Conservation (phyloP, 345 rosid genomes). For the Psidium friedrichsthalianum region DNA sequence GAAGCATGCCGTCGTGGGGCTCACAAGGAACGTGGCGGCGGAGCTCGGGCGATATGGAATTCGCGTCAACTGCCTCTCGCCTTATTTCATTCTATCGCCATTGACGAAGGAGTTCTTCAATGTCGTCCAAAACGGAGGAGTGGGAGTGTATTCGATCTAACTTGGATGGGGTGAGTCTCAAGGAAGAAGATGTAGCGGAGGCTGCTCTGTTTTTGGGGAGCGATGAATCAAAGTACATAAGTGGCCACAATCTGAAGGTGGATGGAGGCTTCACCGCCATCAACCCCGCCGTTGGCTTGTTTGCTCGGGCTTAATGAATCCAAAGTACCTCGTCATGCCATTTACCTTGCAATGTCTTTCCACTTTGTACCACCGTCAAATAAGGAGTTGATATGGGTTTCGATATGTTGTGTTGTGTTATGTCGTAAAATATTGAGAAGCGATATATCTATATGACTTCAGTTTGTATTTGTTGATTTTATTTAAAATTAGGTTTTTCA, state of each 20-base stretch:
- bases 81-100: not conserved
- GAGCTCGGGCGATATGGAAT: constrained; percentile 9
- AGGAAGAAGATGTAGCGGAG: not conserved
- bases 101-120: too few relatives aligned
- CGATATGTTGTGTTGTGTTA: too few relatives aligned
- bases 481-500: too few relatives aligned
- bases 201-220: too few relatives aligned
- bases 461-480: too few relatives aligned
- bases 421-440: too few relatives aligned
- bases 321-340: not conserved
- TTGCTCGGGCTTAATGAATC: not conserved
- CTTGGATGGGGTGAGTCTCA: not conserved
- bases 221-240: not conserved
- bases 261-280: too few relatives aligned
- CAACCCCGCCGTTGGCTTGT: too few relatives aligned
- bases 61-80: constrained; percentile 8
- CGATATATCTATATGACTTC: too few relatives aligned
- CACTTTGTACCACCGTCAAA: not conserved
- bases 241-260: too few relatives aligned
- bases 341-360: not conserved
- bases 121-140: not conserved
- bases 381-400: too few relatives aligned
- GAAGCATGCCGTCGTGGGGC: constrained; percentile 6
- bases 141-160: too few relatives aligned
- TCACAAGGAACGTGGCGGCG: not conserved